These are phyloP conservation scores for Trichophyton verrucosum DNA, from an alignment of 2,329 filamentous ascomycete species.

Conservation along the genomic window DNA sequence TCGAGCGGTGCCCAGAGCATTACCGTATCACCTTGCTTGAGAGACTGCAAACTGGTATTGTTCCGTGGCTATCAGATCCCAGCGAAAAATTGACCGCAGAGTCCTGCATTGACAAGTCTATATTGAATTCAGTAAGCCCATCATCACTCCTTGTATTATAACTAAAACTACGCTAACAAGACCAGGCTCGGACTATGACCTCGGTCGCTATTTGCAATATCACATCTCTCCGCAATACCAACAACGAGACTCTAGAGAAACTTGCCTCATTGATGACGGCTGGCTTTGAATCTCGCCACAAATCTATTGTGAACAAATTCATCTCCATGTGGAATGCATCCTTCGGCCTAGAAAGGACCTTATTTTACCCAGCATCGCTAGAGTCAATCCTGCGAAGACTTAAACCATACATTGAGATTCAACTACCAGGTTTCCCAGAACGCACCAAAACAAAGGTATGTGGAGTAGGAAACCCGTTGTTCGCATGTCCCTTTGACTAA, in stretches of 20 bases:
- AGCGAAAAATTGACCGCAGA: slow-evolving; percentile 19
- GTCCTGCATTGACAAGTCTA: slow-evolving; percentile 20
- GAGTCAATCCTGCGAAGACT: slow-evolving; percentile 51
- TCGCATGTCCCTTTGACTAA: slow-evolving; percentile 6
- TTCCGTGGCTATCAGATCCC: slow-evolving; percentile 26
- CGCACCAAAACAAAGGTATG: slow-evolving; percentile 23
- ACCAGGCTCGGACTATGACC: slow-evolving; percentile 24
- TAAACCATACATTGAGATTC: slow-evolving; percentile 42
- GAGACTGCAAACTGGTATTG: slow-evolving; percentile 42
- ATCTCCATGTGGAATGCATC: slow-evolving; percentile 57
- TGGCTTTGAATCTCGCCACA: slow-evolving; percentile 42
- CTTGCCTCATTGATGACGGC: slow-evolving; percentile 41
- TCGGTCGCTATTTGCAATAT: slow-evolving; percentile 23
- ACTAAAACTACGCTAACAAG: slow-evolving; percentile 15
- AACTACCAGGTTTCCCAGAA: slow-evolving; percentile 37
- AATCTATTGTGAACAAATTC: slow-evolving; percentile 39
- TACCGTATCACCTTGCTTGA: slow-evolving; percentile 46
- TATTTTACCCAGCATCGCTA: slow-evolving; percentile 55
- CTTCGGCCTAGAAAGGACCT: slow-evolving; percentile 47
- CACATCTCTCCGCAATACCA: slow-evolving; percentile 19
- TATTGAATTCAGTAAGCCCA: slow-evolving; percentile 26
- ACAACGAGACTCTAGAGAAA: slow-evolving; percentile 35
- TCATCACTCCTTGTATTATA: neutral
- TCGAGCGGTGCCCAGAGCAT: slow-evolving; percentile 38
- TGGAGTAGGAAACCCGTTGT: neutral